Conservation (phyloP, 163 green algal species). For the Trebouxiophyceae sp. region DNA sequence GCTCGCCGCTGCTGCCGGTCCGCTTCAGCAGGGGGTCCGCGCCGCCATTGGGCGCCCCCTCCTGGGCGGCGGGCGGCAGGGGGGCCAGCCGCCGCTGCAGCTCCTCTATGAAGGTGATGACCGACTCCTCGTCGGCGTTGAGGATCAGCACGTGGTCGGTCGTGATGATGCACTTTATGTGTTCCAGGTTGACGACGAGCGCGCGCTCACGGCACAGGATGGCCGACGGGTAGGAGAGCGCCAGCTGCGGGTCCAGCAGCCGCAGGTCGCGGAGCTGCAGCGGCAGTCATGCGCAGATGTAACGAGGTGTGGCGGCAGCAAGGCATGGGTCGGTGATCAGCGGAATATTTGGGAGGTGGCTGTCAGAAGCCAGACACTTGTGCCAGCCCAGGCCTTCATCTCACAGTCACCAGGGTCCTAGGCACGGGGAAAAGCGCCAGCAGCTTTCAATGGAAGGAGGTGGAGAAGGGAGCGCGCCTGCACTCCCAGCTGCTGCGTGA, state of each 20-base stretch:
- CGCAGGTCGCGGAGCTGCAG: constrained; percentile 45
- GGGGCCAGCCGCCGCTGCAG: constrained; percentile 50
- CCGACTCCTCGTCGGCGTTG: constrained; percentile 49
- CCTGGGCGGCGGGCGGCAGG: neutral
- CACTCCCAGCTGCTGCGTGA: constrained; percentile 17
- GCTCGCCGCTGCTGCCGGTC: too few species aligned
- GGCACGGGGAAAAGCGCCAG: neutral
- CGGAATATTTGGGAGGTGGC: too few species aligned
- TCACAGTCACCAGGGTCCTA: too few species aligned
- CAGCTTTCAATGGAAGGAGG: neutral
- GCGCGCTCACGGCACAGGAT: constrained; percentile 81
- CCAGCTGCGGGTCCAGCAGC: constrained; percentile 74
- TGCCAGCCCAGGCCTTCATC: too few species aligned
- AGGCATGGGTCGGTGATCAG: too few species aligned
- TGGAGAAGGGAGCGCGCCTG: neutral
- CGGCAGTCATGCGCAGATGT: too few species aligned
- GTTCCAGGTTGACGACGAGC: constrained; percentile 82
- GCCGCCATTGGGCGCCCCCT: neutral
- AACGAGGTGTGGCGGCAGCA: too few species aligned
- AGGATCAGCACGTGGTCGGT: constrained; percentile 62
- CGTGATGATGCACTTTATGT: constrained; percentile 84
- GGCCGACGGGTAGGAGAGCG: constrained; percentile 69
- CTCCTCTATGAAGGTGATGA: constrained; percentile 58
- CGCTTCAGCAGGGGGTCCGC: too few species aligned
- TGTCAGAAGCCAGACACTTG: too few species aligned